Base-by-base conservation (phyloP, 495 filamentous ascomycete species). In the Hypoxylon fuscum region DNA sequence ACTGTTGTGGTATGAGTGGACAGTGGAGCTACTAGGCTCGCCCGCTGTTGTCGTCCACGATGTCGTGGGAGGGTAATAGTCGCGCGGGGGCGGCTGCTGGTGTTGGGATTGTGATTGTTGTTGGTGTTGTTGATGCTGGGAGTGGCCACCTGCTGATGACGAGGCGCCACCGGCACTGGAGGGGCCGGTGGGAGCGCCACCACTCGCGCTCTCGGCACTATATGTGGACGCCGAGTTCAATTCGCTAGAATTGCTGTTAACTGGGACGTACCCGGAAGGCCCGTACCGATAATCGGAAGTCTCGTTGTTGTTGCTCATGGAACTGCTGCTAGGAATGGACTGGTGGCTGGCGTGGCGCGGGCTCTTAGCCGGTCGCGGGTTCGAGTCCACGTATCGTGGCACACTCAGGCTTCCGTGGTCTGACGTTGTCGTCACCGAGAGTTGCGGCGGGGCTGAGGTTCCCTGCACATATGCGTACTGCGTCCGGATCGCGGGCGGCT, bases 331-430 rank as follows among this genome's bases (percentile, higher is more conserved):
- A 43, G 74, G 73, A 12, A 77, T 67, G 12, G 79, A 80, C 59
- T 74, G 79, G 70, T 77, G 78, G 68, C 72, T 77, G n/a, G 70
- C 72, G 60, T 83, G 81, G 14, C 82, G 74, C 7, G 82, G 80
- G 49, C 76, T 81, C 64, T 85, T 85, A 40, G 79, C 68, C 14
- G 82, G 82, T 11, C 82, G 76, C 11, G 81, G 80, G 60, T 85
- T 83, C 52, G 69, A 77, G 63, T 83, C 80, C 23, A 83, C 73
- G 63, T 81, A 82, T 49, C 78, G 72, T 18, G 76, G 74, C 27
- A 79, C 70, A 62, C 74, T 77, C 53, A 81, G 70, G 32, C 71
- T 69, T 64, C 69, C 70, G 64, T 76, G 69, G 18, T 72, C 66
- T 10, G 69, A 64, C 10, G 77, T 73, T 5, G 76, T 73, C 12